phyloP scores from a whole-genome alignment of 768 basidiomycete genomes.

The Leccinum fibrillosum region DNA sequence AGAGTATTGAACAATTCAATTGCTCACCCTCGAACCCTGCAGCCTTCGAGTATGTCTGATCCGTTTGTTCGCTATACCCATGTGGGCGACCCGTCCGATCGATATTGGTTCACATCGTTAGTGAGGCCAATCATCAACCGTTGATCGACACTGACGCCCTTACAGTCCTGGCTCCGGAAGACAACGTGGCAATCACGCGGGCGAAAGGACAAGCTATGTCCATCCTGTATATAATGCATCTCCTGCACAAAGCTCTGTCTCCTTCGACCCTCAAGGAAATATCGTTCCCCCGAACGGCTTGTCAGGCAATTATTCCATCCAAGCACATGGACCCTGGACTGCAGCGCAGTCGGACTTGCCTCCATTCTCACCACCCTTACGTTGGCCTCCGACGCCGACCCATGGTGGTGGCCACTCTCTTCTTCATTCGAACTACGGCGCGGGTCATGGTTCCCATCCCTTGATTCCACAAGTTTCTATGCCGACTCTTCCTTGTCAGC shows the following conservation, averaged over 20 bases:
- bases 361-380: not conserved
- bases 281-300: not conserved
- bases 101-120: slow-evolving; percentile 4
- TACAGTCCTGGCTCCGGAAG: slow-evolving; percentile 2
- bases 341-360: not conserved
- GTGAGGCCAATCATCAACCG: slow-evolving; percentile 1
- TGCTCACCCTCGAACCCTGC: not conserved
- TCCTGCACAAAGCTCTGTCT: not conserved
- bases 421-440: not conserved
- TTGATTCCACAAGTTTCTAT: slow-evolving; percentile 4
- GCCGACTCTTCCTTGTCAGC: not conserved
- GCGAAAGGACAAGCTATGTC: not conserved
- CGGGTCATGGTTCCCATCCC: not conserved
- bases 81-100: not conserved
- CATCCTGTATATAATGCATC: not conserved
- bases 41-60: slow-evolving; percentile 7
- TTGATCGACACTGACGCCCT: slow-evolving; percentile 6
- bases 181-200: not conserved
- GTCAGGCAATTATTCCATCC: not conserved
- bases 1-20: not conserved
- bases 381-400: not conserved
- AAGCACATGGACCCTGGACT: not conserved
- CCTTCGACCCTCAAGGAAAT: not conserved
- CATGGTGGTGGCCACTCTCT: not conserved
- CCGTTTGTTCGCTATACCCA: not conserved